Percentiles rank a stretch among this genome's conserved stretches.
Conservation (phyloP, 176 grass and related monocot species). For the Cenchrus purpureus region DNA sequence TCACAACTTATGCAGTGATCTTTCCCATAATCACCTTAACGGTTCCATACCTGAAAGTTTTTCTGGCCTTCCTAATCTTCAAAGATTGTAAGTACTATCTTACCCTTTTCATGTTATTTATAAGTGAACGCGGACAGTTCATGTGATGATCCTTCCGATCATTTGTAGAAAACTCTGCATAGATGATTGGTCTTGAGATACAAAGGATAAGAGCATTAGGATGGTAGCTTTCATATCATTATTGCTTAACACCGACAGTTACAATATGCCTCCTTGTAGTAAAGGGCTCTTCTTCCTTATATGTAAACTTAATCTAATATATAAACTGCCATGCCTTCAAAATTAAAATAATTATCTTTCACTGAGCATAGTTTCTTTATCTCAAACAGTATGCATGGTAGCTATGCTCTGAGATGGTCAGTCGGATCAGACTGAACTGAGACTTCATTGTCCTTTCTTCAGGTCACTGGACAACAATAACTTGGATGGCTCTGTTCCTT, state of each 20-base stretch:
- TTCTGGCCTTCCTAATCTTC: conserved; percentile 61
- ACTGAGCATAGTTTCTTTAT: conserved; percentile 25
- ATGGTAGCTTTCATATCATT: not conserved
- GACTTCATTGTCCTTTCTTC: conserved; percentile 33
- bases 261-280: conserved; percentile 2
- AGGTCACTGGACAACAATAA: conserved; percentile 70
- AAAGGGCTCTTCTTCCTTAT: not conserved
- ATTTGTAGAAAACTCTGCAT: conserved; percentile 5
- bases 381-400: conserved; percentile 13
- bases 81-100: conserved; percentile 59
- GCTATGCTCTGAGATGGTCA: conserved; percentile 12
- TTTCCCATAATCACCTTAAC: conserved; percentile 66
- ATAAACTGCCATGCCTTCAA: conserved; percentile 2
- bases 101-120: conserved; percentile 34
- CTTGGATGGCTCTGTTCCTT: conserved; percentile 66
- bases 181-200: conserved; percentile 9
- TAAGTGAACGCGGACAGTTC: not conserved
- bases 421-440: conserved; percentile 13
- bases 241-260: not conserved
- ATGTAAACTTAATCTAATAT: not conserved
- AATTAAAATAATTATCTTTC: conserved; percentile 8
- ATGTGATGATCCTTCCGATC: not conserved
- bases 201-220: not conserved
- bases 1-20: conserved; percentile 60
- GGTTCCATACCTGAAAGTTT: conserved; percentile 72